phyloP scores from a whole-genome alignment of 1,139 yeast genomes.

The Debaryomyces sp. region DNA sequence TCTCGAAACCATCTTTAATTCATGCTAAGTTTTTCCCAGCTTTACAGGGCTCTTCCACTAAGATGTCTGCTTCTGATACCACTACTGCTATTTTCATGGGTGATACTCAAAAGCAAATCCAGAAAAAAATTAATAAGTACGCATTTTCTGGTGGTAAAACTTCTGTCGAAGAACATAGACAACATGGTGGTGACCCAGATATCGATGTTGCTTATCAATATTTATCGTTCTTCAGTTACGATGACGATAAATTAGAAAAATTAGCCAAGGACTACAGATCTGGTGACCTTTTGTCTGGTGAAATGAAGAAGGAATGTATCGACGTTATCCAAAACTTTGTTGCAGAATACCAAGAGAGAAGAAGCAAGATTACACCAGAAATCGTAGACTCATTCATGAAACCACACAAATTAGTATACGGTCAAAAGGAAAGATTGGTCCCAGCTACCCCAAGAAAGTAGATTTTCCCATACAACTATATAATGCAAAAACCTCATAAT shows the following conservation, averaged over 20 bases:
- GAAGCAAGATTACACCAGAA: constrained; percentile 68
- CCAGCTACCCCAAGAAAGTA: constrained; percentile 60
- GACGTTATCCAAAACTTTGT: constrained; percentile 79
- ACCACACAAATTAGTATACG: constrained; percentile 81
- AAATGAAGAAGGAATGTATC: constrained; percentile 88
- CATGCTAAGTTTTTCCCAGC: constrained; percentile 99
- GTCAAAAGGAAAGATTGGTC: constrained; percentile 69
- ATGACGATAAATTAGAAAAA: constrained; percentile 73
- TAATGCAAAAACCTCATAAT: not conserved
- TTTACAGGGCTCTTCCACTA: constrained; percentile 92
- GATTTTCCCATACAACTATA: not conserved
- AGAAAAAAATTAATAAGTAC: constrained; percentile 92
- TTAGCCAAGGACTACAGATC: constrained; percentile 67
- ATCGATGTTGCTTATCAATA: constrained; percentile 96
- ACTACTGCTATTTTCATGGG: constrained; percentile 87
- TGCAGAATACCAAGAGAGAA: constrained; percentile 75
- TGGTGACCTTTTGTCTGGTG: constrained; percentile 90
- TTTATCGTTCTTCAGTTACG: constrained; percentile 83
- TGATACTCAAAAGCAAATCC: constrained; percentile 89
- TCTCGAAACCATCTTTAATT: constrained; percentile 85
- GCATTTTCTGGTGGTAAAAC: constrained; percentile 96
- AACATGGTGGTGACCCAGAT: constrained; percentile 90
- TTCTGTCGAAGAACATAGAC: constrained; percentile 86
- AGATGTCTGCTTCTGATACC: constrained; percentile 92
- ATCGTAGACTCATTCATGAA: constrained; percentile 75